Evolutionary conservation across 192 early-diverging fungal genomes (phyloP), one percentile per base, ranked within the genome.

Genomic region (Coemansia sp.): DNA sequence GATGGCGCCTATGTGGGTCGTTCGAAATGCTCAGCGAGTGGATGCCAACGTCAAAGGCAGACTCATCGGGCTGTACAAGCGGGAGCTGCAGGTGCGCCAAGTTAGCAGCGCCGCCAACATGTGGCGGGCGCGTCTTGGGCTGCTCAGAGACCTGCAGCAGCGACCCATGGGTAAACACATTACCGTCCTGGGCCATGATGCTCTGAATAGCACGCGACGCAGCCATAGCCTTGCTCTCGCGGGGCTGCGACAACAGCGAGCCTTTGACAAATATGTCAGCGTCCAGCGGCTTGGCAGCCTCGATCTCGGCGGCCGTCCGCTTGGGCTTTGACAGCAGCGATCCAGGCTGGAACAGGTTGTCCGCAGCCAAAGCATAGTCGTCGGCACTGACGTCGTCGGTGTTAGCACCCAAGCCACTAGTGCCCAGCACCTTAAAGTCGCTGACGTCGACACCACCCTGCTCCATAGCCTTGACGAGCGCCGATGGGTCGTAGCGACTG

Each of bases 121-220:
- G 74, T 1, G 74, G 40, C 10, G 69, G 68, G 0, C 74, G 68
- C 33, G 32, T 12, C 50, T 77, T 77, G 15, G 58, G 52, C 65
- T 71, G 68, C 40, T 72, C 61, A 14, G 53, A 64, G 41, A 77
- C 57, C 36, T 68, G 68, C 22, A 77, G 65, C 62, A 77, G 61
- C 21, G 74, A 72, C 19, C 68, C 69, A 24, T 77, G 74, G n/a
- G 74, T 60, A 53, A 77, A 77, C 44, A 77, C 74, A 32, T 77
- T 70, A 40, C 74, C 74, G 35, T 68, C 39, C 12, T 77, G 68
- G 0, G 68, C 74, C 74, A 77, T 67, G 9, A 72, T 46, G 54
- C 50, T 65, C 65, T 77, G 74, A 65, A 77, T 77, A 4, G 74
- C 74, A 15, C 74, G 64, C 58, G 74, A 77, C 19, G 74, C 74